These are phyloP conservation scores for Fusarium vanettenii DNA, from an alignment of 2,329 filamentous ascomycete species.

Conservation along the genomic window DNA sequence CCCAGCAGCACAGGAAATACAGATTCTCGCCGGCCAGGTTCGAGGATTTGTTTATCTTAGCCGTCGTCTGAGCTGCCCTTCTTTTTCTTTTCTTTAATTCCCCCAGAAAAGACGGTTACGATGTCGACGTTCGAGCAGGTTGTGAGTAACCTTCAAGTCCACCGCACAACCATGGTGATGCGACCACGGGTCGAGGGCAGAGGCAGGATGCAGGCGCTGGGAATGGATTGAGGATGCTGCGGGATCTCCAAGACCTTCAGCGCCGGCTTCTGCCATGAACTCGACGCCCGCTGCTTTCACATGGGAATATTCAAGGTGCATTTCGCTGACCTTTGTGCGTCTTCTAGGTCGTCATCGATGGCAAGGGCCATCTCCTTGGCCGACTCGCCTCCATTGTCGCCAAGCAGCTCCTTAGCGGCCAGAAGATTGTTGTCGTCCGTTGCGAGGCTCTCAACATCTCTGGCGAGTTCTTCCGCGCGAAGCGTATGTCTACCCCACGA, in stretches of 20 bases:
- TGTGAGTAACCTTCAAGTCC: conserved; percentile 64
- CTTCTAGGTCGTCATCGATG: conserved; percentile 94
- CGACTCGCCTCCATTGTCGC: conserved; percentile 97
- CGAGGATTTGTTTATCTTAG: conserved; percentile 52
- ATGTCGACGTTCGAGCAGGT: conserved; percentile 79
- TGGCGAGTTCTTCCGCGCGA: conserved; percentile 99
- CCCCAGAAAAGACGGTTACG: conserved; percentile 54
- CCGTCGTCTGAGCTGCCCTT: conserved; percentile 50
- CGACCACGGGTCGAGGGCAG: conserved; percentile 26
- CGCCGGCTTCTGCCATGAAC: conserved; percentile 23
- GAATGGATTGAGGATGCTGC: conserved; percentile 30
- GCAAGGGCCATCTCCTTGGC: conserved; percentile 99
- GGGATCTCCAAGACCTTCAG: conserved; percentile 20
- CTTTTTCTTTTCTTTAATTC: conserved; percentile 46
- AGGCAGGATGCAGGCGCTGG: conserved; percentile 24
- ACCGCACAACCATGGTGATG: conserved; percentile 31
- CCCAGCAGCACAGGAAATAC: conserved; percentile 54
- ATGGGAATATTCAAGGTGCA: conserved; percentile 33
- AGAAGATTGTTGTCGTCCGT: conserved; percentile 99
- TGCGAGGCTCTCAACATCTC: conserved; percentile 99
- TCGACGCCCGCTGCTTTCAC: conserved; percentile 24
- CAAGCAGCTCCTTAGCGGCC: conserved; percentile 98
- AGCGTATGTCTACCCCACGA: conserved; percentile 80
- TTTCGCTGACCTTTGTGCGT: conserved; percentile 39
- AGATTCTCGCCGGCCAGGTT: conserved; percentile 54